These are phyloP conservation scores for Thozetella sp. DNA, from an alignment of 495 filamentous ascomycete genomes.

Conservation along the genomic window DNA sequence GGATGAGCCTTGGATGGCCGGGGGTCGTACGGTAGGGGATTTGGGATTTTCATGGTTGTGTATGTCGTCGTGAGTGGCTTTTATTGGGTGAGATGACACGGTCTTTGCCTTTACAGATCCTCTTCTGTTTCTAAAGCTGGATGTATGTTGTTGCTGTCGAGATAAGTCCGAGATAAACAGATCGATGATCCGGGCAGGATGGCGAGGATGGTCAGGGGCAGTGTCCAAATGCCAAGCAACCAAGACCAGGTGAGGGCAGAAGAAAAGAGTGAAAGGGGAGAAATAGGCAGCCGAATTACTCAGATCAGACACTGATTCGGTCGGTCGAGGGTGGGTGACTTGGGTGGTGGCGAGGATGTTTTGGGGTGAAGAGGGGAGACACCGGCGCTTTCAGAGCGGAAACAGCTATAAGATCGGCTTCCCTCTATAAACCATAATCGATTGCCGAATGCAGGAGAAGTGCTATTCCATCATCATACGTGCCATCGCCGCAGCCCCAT, in stretches of 20 bases:
- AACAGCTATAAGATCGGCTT: neutral
- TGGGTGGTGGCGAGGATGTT: too few species aligned
- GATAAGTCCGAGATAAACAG: too few species aligned
- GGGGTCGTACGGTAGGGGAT: constrained; percentile 11
- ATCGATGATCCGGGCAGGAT: neutral
- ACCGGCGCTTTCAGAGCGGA: neutral
- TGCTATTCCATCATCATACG: neutral
- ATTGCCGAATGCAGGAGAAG: neutral
- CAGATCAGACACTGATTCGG: too few species aligned
- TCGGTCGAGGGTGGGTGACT: too few species aligned
- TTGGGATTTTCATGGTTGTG: constrained; percentile 4
- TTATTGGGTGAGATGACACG: too few species aligned
- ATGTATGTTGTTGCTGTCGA: neutral
- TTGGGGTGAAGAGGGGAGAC: neutral
- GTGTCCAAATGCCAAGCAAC: neutral
- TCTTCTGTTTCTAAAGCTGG: too few species aligned
- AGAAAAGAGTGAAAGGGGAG: neutral
- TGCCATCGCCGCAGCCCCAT: neutral
- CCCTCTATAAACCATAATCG: too few species aligned
- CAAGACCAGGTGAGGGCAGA: neutral
- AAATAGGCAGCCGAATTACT: too few species aligned
- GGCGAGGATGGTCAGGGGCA: neutral
- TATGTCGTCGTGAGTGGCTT: too few species aligned
- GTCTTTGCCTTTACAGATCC: too few species aligned
- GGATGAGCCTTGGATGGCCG: constrained; percentile 31